Base-by-base conservation (phyloP, 176 grass and related monocot genomes). In the Aegilops speltoides region DNA sequence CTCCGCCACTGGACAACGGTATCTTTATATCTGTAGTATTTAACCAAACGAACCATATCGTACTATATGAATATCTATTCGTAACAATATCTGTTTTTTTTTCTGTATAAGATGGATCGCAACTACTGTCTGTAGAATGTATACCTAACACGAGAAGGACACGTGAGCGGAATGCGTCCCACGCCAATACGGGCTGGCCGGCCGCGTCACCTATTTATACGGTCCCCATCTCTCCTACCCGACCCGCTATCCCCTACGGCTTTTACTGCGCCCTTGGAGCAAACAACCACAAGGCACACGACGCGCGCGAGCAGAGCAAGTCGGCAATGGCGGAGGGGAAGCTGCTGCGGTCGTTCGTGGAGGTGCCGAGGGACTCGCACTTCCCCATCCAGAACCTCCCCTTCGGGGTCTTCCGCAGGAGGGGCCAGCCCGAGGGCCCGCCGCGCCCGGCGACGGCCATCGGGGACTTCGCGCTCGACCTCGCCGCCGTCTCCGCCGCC, bases 311-410 rank as follows among this genome's bases (percentile, higher is more conserved):
- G 24, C 25, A 5, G 40, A 41, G 40, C 40, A 41, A 31, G 40
- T 41, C 17, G 76, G 84, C 84, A 87, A 84, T 83, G 89, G 80
- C 73, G 87, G 80, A 64, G 68, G 65, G 28, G 73, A 45, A 38
- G 31, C 87, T 94, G 77, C 86, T 96, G 77, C 88, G 86, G 77
- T 96, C 97, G 25, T 98, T 98, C 84, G 94, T 98, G 77, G 87
- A 98, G 65, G 97, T 98, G 62, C 25, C 84, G 20, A 77, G 57
- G 38, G 92, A 78, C 7, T 98, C 97, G 24, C 92, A 98, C 90
- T 98, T 98, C 92, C 94, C 97, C 36, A 88, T 93, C 67, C 91
- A 98, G 88, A 98, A 98, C 87, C 97, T 98, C 2, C 97, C 96
- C 40, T 98, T 91, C 84, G 97, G 97, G 60, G 92, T 96, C 86